Percentiles rank a stretch among this genome's conserved stretches.
Conservation (phyloP, 2,329 filamentous ascomycete genomes). For the Fusarium pseudoanthophilum region DNA sequence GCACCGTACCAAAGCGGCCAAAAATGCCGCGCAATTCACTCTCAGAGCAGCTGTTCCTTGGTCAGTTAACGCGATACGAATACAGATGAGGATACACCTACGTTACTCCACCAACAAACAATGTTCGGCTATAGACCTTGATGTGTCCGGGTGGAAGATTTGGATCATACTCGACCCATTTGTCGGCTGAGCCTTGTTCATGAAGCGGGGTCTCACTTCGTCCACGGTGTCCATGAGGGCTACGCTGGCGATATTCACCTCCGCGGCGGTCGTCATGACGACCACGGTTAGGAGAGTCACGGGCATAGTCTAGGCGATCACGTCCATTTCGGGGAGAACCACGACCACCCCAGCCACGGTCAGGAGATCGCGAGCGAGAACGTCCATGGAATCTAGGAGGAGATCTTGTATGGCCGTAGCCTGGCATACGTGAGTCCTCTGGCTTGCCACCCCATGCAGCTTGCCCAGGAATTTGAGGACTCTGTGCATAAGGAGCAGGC, state of each 20-base stretch:
- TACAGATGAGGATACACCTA: conserved; percentile 59
- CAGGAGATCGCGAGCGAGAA: conserved; percentile 83
- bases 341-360: conserved; percentile 75
- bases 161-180: conserved; percentile 84
- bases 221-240: conserved; percentile 76
- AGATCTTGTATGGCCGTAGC: conserved; percentile 70
- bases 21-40: conserved; percentile 85
- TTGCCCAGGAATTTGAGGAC: conserved; percentile 52
- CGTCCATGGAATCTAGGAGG: conserved; percentile 68
- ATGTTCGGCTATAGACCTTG: conserved; percentile 91
- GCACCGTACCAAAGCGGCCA: conserved; percentile 83
- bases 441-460: conserved; percentile 49
- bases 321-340: conserved; percentile 71
- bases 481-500: conserved; percentile 55
- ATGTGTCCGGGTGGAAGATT: conserved; percentile 80
- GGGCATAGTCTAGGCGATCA: conserved; percentile 79
- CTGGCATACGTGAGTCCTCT: conserved; percentile 65
- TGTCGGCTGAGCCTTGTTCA: conserved; percentile 56
- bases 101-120: conserved; percentile 96
- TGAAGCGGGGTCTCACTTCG: conserved; percentile 68
- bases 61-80: conserved; percentile 40
- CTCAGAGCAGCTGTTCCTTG: conserved; percentile 72
- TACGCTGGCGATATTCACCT: conserved; percentile 87
- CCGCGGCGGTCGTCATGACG: conserved; percentile 68
- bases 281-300: conserved; percentile 71